These are phyloP conservation scores for Lasiosphaeria hispida DNA, from an alignment of 495 filamentous ascomycete species.

Conservation along the genomic window DNA sequence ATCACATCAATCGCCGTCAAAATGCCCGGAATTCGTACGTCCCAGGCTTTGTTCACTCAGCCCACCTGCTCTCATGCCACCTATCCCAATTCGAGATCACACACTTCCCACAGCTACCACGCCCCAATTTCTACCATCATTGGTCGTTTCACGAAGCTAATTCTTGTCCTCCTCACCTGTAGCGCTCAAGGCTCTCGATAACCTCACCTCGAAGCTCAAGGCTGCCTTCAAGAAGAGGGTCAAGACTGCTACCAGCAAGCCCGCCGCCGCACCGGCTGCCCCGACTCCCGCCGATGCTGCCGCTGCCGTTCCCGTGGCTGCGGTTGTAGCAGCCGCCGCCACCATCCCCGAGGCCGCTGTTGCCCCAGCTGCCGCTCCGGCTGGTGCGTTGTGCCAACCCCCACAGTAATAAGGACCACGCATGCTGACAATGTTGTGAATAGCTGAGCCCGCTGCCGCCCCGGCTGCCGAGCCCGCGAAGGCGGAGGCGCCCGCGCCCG, in stretches of 20 bases:
- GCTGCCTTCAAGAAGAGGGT: conserved; percentile 33
- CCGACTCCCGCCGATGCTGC: conserved; percentile 7
- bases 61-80: neutral
- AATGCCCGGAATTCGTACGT: conserved; percentile 34
- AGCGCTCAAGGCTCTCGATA: conserved; percentile 33
- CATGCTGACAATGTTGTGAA: neutral
- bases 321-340: neutral
- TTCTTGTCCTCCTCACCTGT: neutral
- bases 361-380: conserved; percentile 15
- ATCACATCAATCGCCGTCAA: conserved; percentile 16
- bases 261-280: neutral
- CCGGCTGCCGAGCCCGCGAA: conserved; percentile 11
- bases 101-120: neutral
- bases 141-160: no score
- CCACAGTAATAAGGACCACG: neutral
- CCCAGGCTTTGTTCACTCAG: neutral
- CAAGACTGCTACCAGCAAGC: neutral
- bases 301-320: conserved; percentile 13
- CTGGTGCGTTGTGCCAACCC: neutral
- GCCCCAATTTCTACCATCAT: neutral
- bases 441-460: conserved; percentile 5
- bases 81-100: neutral
- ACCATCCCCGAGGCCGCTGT: conserved; percentile 6
- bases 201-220: conserved; percentile 37
- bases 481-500: neutral